phyloP scores from a whole-genome alignment of 2,329 filamentous ascomycete species.

The Leptographium lundbergii region DNA sequence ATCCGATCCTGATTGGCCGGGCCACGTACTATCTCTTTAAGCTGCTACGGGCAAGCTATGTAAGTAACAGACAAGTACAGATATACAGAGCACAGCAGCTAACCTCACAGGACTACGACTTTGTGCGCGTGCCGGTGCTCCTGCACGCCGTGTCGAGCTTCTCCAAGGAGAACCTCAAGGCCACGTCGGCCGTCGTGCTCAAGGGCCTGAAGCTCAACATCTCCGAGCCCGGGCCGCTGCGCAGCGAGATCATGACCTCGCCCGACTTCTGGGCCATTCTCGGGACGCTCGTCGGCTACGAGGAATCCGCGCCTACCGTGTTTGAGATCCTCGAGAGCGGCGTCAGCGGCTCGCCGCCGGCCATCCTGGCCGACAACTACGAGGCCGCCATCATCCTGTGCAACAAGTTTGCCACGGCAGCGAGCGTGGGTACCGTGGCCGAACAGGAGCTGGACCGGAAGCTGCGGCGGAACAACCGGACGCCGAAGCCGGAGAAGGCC shows the following conservation, averaged over 20 bases:
- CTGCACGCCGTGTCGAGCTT: slow-evolving; percentile 86
- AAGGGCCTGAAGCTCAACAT: slow-evolving; percentile 73
- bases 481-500: slow-evolving; percentile 38
- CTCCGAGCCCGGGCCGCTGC: slow-evolving; percentile 60
- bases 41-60: slow-evolving; percentile 72
- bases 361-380: slow-evolving; percentile 92
- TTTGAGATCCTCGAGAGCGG: slow-evolving; percentile 80
- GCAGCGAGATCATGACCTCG: slow-evolving; percentile 88
- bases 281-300: slow-evolving; percentile 55
- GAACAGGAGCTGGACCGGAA: slow-evolving; percentile 54
- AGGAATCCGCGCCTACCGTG: slow-evolving; percentile 61
- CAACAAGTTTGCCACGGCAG: slow-evolving; percentile 80
- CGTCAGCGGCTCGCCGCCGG: slow-evolving; percentile 59
- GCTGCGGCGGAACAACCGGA: slow-evolving; percentile 18
- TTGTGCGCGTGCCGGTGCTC: slow-evolving; percentile 81
- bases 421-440: slow-evolving; percentile 55
- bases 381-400: slow-evolving; percentile 74
- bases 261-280: slow-evolving; percentile 96
- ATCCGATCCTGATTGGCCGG: slow-evolving; percentile 72
- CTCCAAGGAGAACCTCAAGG: slow-evolving; percentile 61
- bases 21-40: slow-evolving; percentile 78
- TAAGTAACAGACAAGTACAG: slow-evolving; percentile 30
- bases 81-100: too few relatives aligned
- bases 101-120: slow-evolving; percentile 53
- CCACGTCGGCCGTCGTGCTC: slow-evolving; percentile 62